Conservation (phyloP, 2,329 filamentous ascomycete species). For the Zymoseptoria tritici region DNA sequence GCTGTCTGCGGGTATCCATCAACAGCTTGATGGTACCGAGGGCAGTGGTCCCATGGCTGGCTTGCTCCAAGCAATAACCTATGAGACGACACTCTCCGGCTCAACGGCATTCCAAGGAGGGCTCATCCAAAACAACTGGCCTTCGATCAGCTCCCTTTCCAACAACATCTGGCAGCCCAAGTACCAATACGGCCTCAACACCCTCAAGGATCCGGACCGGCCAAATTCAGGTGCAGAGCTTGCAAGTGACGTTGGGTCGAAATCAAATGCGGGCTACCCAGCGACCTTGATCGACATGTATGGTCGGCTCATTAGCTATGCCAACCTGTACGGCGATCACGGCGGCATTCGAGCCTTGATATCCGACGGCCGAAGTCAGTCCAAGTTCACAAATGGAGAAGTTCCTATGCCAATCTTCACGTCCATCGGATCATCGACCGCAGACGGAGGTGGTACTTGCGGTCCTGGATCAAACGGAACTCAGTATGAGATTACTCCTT, state of each 20-base stretch:
- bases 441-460: conserved; percentile 25
- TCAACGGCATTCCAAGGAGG: conserved; percentile 38
- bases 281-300: conserved; percentile 31
- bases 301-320: conserved; percentile 31
- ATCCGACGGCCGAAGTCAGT: conserved; percentile 22
- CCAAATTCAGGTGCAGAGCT: background rate
- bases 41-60: conserved; percentile 32
- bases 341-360: conserved; percentile 27
- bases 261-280: conserved; percentile 28
- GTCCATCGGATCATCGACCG: conserved; percentile 29
- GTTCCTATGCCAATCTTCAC: conserved; percentile 39
- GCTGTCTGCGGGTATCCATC: conserved; percentile 30
- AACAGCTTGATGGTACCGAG: conserved; percentile 36
- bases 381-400: conserved; percentile 31
- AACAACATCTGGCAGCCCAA: conserved; percentile 11
- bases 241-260: conserved; percentile 24
- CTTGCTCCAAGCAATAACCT: conserved; percentile 37
- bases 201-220: background rate
- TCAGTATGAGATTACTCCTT: conserved; percentile 57
- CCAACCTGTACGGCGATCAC: conserved; percentile 26
- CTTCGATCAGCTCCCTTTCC: conserved; percentile 32
- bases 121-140: conserved; percentile 37
- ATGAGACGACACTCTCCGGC: conserved; percentile 37
- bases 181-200: conserved; percentile 28
- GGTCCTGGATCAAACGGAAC: conserved; percentile 43